Evolutionary conservation across 345 rosid genomes (phyloP).

Genomic region (Brassica cretica): DNA sequence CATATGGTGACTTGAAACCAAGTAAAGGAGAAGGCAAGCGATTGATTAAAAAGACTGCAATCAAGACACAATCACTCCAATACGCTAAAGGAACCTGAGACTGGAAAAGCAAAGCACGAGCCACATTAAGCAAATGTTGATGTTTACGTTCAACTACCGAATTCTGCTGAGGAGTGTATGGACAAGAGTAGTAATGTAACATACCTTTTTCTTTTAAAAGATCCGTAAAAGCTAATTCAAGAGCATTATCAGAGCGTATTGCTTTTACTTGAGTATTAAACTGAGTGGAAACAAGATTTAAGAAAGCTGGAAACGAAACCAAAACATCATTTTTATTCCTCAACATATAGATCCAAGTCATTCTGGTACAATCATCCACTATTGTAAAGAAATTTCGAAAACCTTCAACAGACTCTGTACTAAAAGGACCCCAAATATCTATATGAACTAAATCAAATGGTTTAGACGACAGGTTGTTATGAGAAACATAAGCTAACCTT

Average conservation of each 20-base stretch:
- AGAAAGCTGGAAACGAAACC: no score
- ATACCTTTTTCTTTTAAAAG: not conserved
- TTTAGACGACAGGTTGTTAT: no score
- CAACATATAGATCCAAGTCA: not conserved
- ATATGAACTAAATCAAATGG: not conserved
- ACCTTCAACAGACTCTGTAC: not conserved
- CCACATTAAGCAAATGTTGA: not conserved
- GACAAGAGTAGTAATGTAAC: not conserved
- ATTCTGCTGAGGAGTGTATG: not conserved
- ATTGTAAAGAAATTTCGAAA: no score
- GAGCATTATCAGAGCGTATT: not conserved
- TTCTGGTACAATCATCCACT: not conserved
- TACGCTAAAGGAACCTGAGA: not conserved
- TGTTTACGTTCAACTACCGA: not conserved
- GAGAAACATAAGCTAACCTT: not conserved
- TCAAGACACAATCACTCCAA: not conserved
- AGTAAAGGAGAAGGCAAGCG: not conserved
- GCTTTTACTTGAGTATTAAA: not conserved
- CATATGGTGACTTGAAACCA: not conserved
- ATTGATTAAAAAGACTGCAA: not conserved
- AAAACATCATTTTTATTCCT: no score
- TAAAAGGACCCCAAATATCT: not conserved
- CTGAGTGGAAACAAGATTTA: not conserved
- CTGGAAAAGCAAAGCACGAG: not conserved
- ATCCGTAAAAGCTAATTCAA: not conserved